These are phyloP conservation scores for Ascochyta koolunga DNA, from an alignment of 2,329 filamentous ascomycete species.

Conservation along the genomic window DNA sequence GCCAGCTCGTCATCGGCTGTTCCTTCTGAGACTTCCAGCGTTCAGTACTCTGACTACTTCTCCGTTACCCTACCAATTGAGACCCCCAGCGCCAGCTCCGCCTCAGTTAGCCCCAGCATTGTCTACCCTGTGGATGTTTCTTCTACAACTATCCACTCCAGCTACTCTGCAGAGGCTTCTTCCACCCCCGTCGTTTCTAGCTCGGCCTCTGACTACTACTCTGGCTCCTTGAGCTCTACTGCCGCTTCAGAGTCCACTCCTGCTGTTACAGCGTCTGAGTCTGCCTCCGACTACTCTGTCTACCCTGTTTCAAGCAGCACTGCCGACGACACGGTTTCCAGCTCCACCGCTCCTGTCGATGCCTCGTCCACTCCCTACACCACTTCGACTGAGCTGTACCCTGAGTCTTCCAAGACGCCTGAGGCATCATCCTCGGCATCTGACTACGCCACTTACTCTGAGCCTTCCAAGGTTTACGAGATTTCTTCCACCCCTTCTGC, in stretches of 20 bases:
- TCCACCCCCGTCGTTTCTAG: conserved; percentile 1
- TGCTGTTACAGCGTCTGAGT: background rate
- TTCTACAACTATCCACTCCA: conserved; percentile 4
- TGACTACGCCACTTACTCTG: conserved; percentile 6
- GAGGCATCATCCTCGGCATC: conserved; percentile 12
- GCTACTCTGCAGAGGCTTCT: conserved; percentile 8
- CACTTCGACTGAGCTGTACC: conserved; percentile 13
- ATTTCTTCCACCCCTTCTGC: background rate
- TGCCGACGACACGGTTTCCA: conserved; percentile 4
- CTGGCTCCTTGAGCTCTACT: background rate
- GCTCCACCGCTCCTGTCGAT: background rate
- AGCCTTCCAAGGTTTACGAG: conserved; percentile 7
- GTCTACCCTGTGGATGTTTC: conserved; percentile 16
- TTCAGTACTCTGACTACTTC: conserved; percentile 13
- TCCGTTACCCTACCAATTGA: conserved; percentile 8
- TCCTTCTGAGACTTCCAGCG: conserved; percentile 6
- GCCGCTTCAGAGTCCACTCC: background rate
- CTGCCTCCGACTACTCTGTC: background rate
- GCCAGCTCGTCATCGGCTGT: background rate
- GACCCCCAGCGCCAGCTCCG: conserved; percentile 6
- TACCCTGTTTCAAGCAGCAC: conserved; percentile 9
- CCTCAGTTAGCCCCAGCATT: conserved; percentile 11
- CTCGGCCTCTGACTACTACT: conserved; percentile 2
- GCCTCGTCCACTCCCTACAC: conserved; percentile 14
- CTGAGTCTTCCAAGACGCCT: conserved; percentile 16